Evolutionary conservation across 768 basidiomycete species (phyloP).

Genomic region (Hysterangium stoloniferum): DNA sequence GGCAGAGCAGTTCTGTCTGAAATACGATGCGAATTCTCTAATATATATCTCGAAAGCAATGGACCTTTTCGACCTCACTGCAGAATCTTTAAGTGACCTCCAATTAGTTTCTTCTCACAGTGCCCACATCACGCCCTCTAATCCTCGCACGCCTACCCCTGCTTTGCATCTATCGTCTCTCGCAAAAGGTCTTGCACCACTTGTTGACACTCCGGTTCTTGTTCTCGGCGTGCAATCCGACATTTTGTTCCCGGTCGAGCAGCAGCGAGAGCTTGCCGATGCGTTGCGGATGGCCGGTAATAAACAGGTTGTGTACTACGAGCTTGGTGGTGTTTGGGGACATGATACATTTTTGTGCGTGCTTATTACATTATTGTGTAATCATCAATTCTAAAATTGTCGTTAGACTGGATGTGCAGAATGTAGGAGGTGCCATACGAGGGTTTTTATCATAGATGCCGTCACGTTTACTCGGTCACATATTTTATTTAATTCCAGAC

Average conservation of each 20-base stretch:
- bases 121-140: constrained; percentile 55
- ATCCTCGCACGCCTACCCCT: constrained; percentile 36
- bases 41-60: constrained; percentile 99
- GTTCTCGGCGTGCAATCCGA: constrained; percentile 95
- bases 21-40: constrained; percentile 98
- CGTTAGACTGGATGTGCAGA: constrained; percentile 69
- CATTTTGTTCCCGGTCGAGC: constrained; percentile 94
- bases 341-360: constrained; percentile 95
- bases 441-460: constrained; percentile 64
- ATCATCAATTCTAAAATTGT: not conserved
- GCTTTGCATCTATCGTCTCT: constrained; percentile 71
- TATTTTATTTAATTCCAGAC: no score
- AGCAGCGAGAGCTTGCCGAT: constrained; percentile 91
- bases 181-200: constrained; percentile 67
- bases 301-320: constrained; percentile 85
- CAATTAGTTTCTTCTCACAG: constrained; percentile 52
- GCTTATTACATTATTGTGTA: not conserved
- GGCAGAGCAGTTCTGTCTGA: constrained; percentile 96
- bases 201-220: constrained; percentile 70
- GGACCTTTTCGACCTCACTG: constrained; percentile 97
- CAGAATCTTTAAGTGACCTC: constrained; percentile 62
- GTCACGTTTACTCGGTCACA: not conserved
- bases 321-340: constrained; percentile 98
- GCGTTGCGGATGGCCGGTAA: constrained; percentile 90
- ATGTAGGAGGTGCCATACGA: constrained; percentile 85